Percentiles rank a stretch among this genome's conserved stretches.
These are phyloP conservation scores for Anthracocystis setariae DNA, from an alignment of 1,284 basidiomycete species.

Conservation along the genomic window DNA sequence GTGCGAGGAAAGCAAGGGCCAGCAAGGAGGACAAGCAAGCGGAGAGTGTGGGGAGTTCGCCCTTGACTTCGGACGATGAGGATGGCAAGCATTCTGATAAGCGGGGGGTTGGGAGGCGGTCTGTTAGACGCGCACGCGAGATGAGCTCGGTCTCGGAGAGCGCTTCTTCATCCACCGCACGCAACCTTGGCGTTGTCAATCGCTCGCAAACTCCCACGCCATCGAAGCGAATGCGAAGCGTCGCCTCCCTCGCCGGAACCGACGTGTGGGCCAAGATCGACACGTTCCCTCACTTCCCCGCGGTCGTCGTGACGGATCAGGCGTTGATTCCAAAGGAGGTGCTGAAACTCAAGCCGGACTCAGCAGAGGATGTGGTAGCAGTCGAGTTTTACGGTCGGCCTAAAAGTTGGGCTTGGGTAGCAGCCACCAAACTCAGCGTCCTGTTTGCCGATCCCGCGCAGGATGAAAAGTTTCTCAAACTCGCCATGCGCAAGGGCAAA, in stretches of 20 bases:
- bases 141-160: constrained; percentile 6
- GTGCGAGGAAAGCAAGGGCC: constrained; percentile 4
- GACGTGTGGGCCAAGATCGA: constrained; percentile 49
- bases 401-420: constrained; percentile 25
- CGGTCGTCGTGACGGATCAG: constrained; percentile 12
- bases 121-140: constrained; percentile 21
- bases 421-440: constrained; percentile 6
- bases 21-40: constrained; percentile 8
- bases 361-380: constrained; percentile 7
- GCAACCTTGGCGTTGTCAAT: constrained; percentile 17
- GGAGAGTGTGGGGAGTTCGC: constrained; percentile 25
- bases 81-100: constrained; percentile 1
- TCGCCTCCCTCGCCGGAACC: constrained; percentile 15
- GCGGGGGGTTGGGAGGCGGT: not conserved
- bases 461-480: constrained; percentile 26
- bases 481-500: constrained; percentile 17
- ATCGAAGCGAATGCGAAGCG: constrained; percentile 3
- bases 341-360: not conserved
- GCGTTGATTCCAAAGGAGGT: constrained; percentile 2
- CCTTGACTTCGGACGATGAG: constrained; percentile 42
- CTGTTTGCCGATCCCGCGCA: constrained; percentile 11
- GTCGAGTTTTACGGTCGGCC: constrained; percentile 30
- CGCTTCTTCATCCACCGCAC: constrained; percentile 8
- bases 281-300: constrained; percentile 32
- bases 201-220: constrained; percentile 8